Conservation (phyloP, 768 basidiomycete genomes). For the Kwoniella pini region DNA sequence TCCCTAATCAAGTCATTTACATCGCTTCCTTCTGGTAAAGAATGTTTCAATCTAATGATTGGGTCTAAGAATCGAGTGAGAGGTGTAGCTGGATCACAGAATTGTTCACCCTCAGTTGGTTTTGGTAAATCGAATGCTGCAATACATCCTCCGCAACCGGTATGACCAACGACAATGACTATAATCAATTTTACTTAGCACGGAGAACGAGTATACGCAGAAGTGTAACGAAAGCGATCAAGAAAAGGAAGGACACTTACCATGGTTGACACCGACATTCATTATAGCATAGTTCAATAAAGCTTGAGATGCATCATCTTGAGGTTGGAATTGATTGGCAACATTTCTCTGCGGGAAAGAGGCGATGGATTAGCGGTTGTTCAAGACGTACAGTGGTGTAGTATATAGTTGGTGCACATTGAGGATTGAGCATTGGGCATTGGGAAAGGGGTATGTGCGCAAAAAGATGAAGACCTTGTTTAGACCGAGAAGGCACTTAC, state of each 20-base stretch:
- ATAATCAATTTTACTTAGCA: constrained; percentile 5
- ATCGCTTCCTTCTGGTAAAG: constrained; percentile 38
- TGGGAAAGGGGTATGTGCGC: too few species aligned
- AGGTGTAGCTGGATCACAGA: constrained; percentile 54
- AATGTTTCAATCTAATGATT: constrained; percentile 61
- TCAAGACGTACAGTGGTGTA: too few species aligned
- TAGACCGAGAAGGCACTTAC: constrained; percentile 24
- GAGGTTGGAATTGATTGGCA: constrained; percentile 78
- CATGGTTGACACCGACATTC: constrained; percentile 71
- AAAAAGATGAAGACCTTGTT: too few species aligned
- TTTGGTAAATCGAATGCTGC: constrained; percentile 44
- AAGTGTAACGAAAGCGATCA: background rate
- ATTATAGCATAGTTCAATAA: constrained; percentile 74
- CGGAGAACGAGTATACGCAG: background rate
- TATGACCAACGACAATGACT: constrained; percentile 84
- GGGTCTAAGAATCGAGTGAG: constrained; percentile 74
- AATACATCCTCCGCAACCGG: constrained; percentile 74
- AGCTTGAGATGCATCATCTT: constrained; percentile 71
- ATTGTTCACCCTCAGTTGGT: constrained; percentile 23
- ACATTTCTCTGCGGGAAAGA: constrained; percentile 69
- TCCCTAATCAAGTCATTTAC: constrained; percentile 49
- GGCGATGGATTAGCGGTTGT: background rate
- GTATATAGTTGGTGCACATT: too few species aligned
- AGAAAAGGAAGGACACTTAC: constrained; percentile 59
- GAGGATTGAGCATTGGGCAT: too few species aligned